Percentiles rank a stretch among this genome's conserved stretches.
These are phyloP conservation scores for Claviceps purpurea DNA, from an alignment of 2,329 filamentous ascomycete species.

Conservation along the genomic window DNA sequence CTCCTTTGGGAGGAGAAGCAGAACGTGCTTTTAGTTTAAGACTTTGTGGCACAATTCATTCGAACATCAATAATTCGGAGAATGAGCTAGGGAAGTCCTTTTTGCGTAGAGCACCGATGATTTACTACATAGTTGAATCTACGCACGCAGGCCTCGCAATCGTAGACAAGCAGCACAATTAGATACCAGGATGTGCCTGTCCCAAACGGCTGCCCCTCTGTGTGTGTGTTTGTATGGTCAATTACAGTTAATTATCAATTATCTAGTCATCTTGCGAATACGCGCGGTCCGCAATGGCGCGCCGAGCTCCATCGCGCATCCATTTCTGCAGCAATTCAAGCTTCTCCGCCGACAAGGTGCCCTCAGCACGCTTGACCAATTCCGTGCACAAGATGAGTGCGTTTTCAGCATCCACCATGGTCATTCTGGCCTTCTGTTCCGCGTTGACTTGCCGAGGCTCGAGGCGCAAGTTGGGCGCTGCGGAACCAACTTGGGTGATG, in stretches of 20 bases:
- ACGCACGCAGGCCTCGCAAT: no score
- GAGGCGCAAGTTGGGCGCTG: constrained; percentile 20
- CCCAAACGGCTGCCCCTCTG: no score
- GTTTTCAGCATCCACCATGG: constrained; percentile 45
- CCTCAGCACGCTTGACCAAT: constrained; percentile 31
- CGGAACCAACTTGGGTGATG: constrained; percentile 6
- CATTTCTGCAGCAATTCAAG: constrained; percentile 32
- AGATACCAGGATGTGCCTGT: no score
- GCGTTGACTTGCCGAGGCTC: constrained; percentile 35
- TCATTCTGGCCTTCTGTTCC: constrained; percentile 29
- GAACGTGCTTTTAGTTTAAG: no score
- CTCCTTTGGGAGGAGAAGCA: no score
- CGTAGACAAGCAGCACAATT: no score
- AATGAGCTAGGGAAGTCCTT: no score
- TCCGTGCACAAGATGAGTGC: constrained; percentile 45
- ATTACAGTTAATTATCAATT: background rate
- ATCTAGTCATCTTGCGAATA: background rate
- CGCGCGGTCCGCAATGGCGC: constrained; percentile 19
- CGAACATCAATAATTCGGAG: no score
- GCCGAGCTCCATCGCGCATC: constrained; percentile 34
- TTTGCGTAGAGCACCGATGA: no score
- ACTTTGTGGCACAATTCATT: no score
- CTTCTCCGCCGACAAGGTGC: constrained; percentile 26
- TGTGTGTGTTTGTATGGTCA: background rate
- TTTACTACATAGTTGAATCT: no score